These are phyloP conservation scores for Geotrichum reessii DNA, from an alignment of 1,139 yeast genomes.

Conservation along the genomic window DNA sequence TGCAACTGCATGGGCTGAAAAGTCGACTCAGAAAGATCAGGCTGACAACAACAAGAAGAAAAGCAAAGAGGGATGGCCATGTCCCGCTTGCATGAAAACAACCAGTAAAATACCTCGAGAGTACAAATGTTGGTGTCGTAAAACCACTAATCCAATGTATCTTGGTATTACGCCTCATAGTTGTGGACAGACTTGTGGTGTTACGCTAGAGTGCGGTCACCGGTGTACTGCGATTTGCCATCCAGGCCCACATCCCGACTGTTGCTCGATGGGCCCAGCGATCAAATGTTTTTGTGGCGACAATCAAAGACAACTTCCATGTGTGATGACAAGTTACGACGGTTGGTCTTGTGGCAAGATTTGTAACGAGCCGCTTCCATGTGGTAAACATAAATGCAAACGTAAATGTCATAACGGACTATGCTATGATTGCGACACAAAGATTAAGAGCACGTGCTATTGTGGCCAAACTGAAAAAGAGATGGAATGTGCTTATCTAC, in stretches of 20 bases:
- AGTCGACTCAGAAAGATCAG: slow-evolving; percentile 38
- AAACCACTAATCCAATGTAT: slow-evolving; percentile 57
- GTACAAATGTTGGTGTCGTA: slow-evolving; percentile 90
- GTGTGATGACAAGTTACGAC: slow-evolving; percentile 62
- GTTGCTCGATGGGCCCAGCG: slow-evolving; percentile 71
- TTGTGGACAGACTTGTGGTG: slow-evolving; percentile 79
- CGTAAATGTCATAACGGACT: slow-evolving; percentile 64
- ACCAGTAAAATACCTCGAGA: slow-evolving; percentile 50
- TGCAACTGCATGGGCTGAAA: slow-evolving; percentile 72
- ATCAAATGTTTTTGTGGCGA: slow-evolving; percentile 74
- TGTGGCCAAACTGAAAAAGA: slow-evolving; percentile 52
- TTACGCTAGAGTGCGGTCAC: slow-evolving; percentile 59
- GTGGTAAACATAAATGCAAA: slow-evolving; percentile 67
- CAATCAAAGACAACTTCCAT: slow-evolving; percentile 59
- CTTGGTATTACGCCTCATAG: slow-evolving; percentile 70
- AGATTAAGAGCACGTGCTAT: slow-evolving; percentile 52
- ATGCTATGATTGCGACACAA: slow-evolving; percentile 64
- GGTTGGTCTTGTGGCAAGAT: slow-evolving; percentile 66
- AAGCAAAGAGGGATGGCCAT: slow-evolving; percentile 59
- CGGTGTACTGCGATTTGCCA: slow-evolving; percentile 74
- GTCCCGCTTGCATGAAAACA: slow-evolving; percentile 75
- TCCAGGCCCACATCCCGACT: slow-evolving; percentile 81
- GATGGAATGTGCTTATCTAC: slow-evolving; percentile 24
- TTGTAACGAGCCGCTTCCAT: slow-evolving; percentile 57
- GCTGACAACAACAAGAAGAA: slow-evolving; percentile 23